Evolutionary conservation across 805 yeast genomes (phyloP).

Genomic region (Candida methanosorbosa): DNA sequence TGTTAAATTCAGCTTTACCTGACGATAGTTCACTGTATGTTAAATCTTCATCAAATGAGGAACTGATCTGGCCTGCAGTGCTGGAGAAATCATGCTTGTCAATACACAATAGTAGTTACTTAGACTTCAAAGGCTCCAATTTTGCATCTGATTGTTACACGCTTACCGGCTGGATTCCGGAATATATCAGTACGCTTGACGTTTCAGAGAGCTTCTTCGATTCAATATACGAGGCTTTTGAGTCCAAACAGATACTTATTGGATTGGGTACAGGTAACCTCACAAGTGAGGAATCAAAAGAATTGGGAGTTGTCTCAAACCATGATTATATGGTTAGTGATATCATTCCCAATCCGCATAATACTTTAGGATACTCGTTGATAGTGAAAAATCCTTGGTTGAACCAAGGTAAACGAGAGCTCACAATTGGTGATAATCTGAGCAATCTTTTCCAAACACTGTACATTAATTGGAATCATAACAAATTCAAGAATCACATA

Average conservation of each 20-base stretch:
- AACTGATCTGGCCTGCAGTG: constrained; percentile 57
- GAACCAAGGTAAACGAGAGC: constrained; percentile 10
- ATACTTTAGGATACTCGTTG: constrained; percentile 12
- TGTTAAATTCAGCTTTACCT: constrained; percentile 41
- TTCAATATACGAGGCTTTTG: constrained; percentile 21
- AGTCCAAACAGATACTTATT: constrained; percentile 31
- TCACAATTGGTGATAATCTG: constrained; percentile 23
- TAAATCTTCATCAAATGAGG: constrained; percentile 24
- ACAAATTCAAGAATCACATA: constrained; percentile 10
- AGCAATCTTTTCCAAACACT: constrained; percentile 33
- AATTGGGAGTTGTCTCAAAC: constrained; percentile 35
- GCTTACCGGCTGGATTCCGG: constrained; percentile 71
- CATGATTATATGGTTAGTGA: constrained; percentile 66
- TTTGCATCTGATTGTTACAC: constrained; percentile 60
- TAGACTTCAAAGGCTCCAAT: constrained; percentile 66
- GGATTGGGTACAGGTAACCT: constrained; percentile 63
- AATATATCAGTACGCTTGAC: constrained; percentile 30
- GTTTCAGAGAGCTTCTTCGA: constrained; percentile 24
- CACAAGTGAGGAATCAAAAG: constrained; percentile 24
- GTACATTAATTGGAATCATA: constrained; percentile 62
- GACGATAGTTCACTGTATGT: constrained; percentile 18
- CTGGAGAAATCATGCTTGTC: constrained; percentile 70
- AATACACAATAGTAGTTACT: constrained; percentile 36
- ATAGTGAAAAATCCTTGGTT: constrained; percentile 41
- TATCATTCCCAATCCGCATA: constrained; percentile 15